phyloP scores from a whole-genome alignment of 2,329 filamentous ascomycete species.

The Trematosphaeria pertusa region DNA sequence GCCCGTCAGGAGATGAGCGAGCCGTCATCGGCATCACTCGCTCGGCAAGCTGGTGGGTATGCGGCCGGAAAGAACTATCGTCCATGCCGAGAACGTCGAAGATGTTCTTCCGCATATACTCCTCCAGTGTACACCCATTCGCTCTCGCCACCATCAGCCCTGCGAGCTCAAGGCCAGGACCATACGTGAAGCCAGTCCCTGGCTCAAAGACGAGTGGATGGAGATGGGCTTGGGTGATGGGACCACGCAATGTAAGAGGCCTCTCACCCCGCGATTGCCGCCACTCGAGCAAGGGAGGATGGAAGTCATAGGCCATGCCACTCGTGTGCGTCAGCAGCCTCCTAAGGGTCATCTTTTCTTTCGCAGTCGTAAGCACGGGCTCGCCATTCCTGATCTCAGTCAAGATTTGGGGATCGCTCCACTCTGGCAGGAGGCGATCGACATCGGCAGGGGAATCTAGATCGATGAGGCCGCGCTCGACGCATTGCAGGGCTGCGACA shows the following conservation, averaged over 20 bases:
- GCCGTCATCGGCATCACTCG: slow-evolving; percentile 24
- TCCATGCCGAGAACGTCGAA: slow-evolving; percentile 31
- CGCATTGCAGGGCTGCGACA: slow-evolving; percentile 37
- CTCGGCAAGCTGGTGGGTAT: slow-evolving; percentile 16
- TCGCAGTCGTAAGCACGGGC: slow-evolving; percentile 17
- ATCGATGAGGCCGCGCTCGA: slow-evolving; percentile 34
- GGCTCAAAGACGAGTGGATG: slow-evolving; percentile 36
- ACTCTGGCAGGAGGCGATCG: slow-evolving; percentile 33
- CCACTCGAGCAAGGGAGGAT: no score
- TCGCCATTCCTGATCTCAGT: slow-evolving; percentile 20
- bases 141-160: slow-evolving; percentile 34
- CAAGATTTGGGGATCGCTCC: slow-evolving; percentile 27
- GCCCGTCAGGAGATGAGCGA: slow-evolving; percentile 13
- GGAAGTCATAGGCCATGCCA: slow-evolving; percentile 31
- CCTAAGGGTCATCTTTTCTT: slow-evolving; percentile 27
- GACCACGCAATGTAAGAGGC: slow-evolving; percentile 11
- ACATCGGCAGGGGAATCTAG: slow-evolving; percentile 31
- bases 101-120: slow-evolving; percentile 33
- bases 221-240: slow-evolving; percentile 17
- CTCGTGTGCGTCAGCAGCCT: slow-evolving; percentile 35
- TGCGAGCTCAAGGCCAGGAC: slow-evolving; percentile 28
- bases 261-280: slow-evolving; percentile 19
- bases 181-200: slow-evolving; percentile 29
- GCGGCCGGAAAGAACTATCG: slow-evolving; percentile 27
- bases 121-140: slow-evolving; percentile 24